Base-by-base conservation (phyloP, 1,284 basidiomycete species). In the Golubevia pallescens region DNA sequence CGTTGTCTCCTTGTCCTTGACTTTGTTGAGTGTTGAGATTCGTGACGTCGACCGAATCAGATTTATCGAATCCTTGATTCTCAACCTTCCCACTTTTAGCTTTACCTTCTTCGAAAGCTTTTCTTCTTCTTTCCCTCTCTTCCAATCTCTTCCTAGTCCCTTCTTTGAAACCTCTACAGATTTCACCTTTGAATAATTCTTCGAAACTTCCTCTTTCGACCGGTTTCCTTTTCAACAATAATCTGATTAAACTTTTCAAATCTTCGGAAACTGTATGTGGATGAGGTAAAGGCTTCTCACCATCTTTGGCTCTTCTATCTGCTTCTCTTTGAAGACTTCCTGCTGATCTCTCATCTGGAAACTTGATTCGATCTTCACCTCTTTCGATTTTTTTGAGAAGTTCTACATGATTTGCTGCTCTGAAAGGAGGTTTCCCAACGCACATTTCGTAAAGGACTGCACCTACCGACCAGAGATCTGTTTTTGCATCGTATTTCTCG, bases 401-500 rank as follows among this genome's bases (percentile, higher is more conserved):
- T 81, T 98, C 97, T 77, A 99, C 93, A 84, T 98, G 95, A 82
- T 98, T 99, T 84, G 91, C 90, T 0, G 97, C 96, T 16, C 95
- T 91, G 87, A 96, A 99, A 0, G 97, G 96, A 1, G 97, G 93
- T 74, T 91, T 92, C 2, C 95, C 96, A 21, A 95, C 92, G 19
- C 91, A 89, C 92, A 97, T 98, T 86, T 99, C 97, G 86, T 92
- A 99, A 0, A 98, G 88, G 2, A 99, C 96, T 0, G 97, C 95
- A 5, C 96, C 97, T 34, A 98, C 94, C 4, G 94, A 96, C 96
- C 96, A 99, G 0, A 99, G 88, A 83, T 99, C 96, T 0, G 94
- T 96, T 85, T 95, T 97, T 23, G 95, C 95, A 84, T 97, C 95
- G 86, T 99, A 98, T 86, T 96, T 97, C 87, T 99, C 93, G 86